Conservation (phyloP, 805 yeast species). For the Yarrowia alimentaria region DNA sequence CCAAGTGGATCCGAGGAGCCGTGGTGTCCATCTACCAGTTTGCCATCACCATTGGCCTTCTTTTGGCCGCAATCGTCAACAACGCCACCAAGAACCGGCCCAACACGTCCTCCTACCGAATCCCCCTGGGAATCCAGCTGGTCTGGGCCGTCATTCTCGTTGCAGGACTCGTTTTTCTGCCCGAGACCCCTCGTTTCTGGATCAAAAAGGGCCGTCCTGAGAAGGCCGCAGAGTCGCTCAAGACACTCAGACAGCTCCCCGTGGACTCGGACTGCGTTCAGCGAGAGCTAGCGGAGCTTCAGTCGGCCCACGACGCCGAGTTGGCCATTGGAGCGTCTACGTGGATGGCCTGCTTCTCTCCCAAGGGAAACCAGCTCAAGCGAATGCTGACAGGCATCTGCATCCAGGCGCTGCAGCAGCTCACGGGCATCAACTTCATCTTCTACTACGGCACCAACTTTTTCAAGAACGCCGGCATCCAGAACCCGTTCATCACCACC, state of each 20-base stretch:
- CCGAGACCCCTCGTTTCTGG: slow-evolving; percentile 77
- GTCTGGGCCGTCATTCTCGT: slow-evolving; percentile 79
- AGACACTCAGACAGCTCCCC: slow-evolving; percentile 66
- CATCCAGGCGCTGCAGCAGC: slow-evolving; percentile 68
- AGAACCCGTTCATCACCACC: slow-evolving; percentile 60
- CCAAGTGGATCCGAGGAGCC: slow-evolving; percentile 74
- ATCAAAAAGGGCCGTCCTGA: slow-evolving; percentile 65
- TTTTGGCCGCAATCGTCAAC: slow-evolving; percentile 44
- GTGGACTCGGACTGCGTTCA: slow-evolving; percentile 44
- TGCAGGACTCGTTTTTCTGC: slow-evolving; percentile 66
- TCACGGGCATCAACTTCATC: slow-evolving; percentile 84
- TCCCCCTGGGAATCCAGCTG: slow-evolving; percentile 46
- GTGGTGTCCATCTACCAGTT: slow-evolving; percentile 73
- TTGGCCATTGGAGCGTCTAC: slow-evolving; percentile 53
- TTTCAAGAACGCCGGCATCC: slow-evolving; percentile 64
- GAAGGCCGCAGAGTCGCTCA: slow-evolving; percentile 62
- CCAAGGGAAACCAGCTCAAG: slow-evolving; percentile 37
- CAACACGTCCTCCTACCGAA: slow-evolving; percentile 46
- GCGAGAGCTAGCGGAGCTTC: slow-evolving; percentile 47
- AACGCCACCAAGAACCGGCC: slow-evolving; percentile 33
- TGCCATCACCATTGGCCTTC: slow-evolving; percentile 68
- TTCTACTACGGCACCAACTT: slow-evolving; percentile 86
- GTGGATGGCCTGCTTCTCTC: slow-evolving; percentile 58
- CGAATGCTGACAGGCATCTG: slow-evolving; percentile 50
- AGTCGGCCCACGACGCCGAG: slow-evolving; percentile 53